A percentile compares a stretch with the other conserved stretches of the same genome.
phyloP scores from a whole-genome alignment of 129 eudicot species.

The Flaveria linearis region DNA sequence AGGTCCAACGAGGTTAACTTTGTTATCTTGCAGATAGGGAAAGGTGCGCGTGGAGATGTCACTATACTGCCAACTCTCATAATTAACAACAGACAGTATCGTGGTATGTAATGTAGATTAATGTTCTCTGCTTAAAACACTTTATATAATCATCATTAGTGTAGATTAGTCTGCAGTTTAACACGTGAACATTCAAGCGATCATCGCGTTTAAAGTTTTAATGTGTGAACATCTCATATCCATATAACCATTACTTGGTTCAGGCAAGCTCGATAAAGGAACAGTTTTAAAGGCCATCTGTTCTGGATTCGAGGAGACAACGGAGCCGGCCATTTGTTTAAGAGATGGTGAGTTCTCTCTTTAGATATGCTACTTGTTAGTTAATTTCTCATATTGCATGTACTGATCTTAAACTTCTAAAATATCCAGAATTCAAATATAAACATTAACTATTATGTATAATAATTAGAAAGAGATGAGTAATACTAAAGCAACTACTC shows the following conservation, averaged over 20 bases:
- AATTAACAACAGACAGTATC: conserved; percentile 81
- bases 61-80: conserved; percentile 94
- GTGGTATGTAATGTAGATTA: conserved; percentile 47
- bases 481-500: too few relatives aligned
- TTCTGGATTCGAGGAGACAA: conserved; percentile 89
- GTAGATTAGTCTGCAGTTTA: background rate
- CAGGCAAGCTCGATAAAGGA: conserved; percentile 86
- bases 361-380: conserved; percentile 9
- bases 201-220: background rate
- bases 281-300: conserved; percentile 92
- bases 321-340: conserved; percentile 72
- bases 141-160: background rate
- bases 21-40: conserved; percentile 62
- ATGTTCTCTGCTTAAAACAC: background rate
- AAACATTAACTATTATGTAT: background rate
- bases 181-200: background rate
- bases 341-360: conserved; percentile 48
- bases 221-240: background rate
- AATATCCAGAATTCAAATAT: background rate
- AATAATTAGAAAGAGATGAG: too few relatives aligned
- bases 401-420: background rate
- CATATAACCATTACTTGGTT: conserved; percentile 21
- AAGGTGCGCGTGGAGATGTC: conserved; percentile 89
- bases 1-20: conserved; percentile 7
- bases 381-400: conserved; percentile 3